These are phyloP conservation scores for Amoebophrya sp. DNA, from an alignment of 169 alveolate genomes.

Conservation along the genomic window DNA sequence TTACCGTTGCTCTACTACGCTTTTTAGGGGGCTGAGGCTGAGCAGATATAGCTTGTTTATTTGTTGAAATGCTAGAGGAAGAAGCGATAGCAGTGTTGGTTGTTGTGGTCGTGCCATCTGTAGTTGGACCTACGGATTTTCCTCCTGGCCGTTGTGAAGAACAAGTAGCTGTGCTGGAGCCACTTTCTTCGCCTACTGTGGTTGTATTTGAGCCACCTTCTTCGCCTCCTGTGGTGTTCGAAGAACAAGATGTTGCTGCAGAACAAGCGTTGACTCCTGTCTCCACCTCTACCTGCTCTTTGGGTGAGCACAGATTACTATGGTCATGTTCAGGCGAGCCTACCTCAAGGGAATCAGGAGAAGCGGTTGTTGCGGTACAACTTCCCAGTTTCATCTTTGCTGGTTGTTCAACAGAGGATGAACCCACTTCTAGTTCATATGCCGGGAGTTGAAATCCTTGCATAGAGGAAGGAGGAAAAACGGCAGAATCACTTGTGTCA, in stretches of 20 bases:
- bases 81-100: neutral
- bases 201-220: neutral
- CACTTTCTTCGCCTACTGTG: neutral
- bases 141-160: neutral
- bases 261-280: no score
- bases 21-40: neutral
- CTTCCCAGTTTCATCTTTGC: neutral
- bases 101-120: neutral
- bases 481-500: no score
- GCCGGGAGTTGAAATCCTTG: no score
- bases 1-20: no score
- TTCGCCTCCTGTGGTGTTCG: neutral
- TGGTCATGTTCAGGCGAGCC: no score
- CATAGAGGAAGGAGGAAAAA: no score
- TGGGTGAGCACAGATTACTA: no score
- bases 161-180: neutral
- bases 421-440: no score
- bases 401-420: no score
- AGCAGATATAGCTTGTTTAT: neutral
- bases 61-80: neutral
- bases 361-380: neutral
- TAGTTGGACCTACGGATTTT: neutral
- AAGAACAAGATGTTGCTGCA: neutral
- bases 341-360: no score
- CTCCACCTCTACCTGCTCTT: no score